Evolutionary conservation across 805 yeast genomes (phyloP).

Genomic region (Schwanniomyces polymorphus): DNA sequence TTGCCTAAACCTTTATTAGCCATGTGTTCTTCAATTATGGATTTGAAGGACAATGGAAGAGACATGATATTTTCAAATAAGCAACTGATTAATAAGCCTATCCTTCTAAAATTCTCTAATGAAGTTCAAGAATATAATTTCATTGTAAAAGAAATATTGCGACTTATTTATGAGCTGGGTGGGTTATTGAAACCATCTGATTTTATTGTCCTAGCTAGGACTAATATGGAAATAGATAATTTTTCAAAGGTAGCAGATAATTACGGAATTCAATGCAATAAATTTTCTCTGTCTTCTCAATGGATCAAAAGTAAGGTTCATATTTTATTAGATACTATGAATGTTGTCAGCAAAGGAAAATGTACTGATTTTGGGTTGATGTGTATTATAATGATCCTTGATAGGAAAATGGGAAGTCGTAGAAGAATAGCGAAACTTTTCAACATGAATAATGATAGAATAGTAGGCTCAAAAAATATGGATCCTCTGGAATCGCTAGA

Average conservation of each 20-base stretch:
- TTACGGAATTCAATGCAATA: conserved; percentile 43
- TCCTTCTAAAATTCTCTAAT: conserved; percentile 14
- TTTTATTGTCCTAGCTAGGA: conserved; percentile 52
- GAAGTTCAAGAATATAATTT: conserved; percentile 41
- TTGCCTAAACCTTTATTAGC: conserved; percentile 57
- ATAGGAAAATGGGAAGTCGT: conserved; percentile 19
- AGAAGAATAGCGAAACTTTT: conserved; percentile 28
- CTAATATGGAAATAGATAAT: conserved; percentile 49
- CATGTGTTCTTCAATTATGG: conserved; percentile 32
- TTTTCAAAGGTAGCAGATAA: conserved; percentile 29
- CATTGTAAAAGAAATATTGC: conserved; percentile 43
- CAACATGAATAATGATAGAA: conserved; percentile 14
- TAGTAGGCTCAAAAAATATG: background rate
- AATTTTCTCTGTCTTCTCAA: conserved; percentile 45
- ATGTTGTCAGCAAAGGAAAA: conserved; percentile 34
- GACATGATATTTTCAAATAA: conserved; percentile 12
- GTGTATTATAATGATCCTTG: conserved; percentile 25
- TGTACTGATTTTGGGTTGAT: conserved; percentile 34
- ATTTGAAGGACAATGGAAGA: conserved; percentile 2
- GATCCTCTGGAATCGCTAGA: background rate
- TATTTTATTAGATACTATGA: conserved; percentile 49
- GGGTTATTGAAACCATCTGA: conserved; percentile 46
- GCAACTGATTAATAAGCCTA: conserved; percentile 21
- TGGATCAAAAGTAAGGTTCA: conserved; percentile 52
- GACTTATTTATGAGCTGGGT: conserved; percentile 41